Evolutionary conservation across 148 eudicot genomes (phyloP).

Genomic region (Rheum nobile): DNA sequence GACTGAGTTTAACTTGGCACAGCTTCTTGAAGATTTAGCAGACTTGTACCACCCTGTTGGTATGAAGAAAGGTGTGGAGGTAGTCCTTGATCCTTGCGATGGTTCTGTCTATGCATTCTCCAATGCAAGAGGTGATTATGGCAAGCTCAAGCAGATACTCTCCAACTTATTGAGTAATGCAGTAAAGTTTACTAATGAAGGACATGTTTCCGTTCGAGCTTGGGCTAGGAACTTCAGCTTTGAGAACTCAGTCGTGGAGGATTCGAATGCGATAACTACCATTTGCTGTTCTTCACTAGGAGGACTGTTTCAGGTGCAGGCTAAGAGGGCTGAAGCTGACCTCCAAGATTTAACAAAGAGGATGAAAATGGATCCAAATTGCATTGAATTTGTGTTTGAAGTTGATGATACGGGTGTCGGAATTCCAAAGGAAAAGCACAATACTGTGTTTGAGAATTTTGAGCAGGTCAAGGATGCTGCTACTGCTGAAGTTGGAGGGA

Average conservation of each 20-base stretch:
- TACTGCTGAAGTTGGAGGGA: slow-evolving; percentile 47
- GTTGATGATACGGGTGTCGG: slow-evolving; percentile 83
- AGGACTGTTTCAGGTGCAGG: background rate
- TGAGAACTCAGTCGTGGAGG: background rate
- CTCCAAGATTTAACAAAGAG: slow-evolving; percentile 3
- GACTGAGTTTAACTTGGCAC: slow-evolving; percentile 42
- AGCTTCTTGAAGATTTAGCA: slow-evolving; percentile 53
- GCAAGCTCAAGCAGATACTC: slow-evolving; percentile 59
- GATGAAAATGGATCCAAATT: slow-evolving; percentile 23
- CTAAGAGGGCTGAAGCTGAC: slow-evolving; percentile 16
- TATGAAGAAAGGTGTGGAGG: slow-evolving; percentile 64
- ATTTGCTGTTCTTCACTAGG: background rate
- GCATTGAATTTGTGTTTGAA: slow-evolving; percentile 61
- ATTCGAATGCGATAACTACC: slow-evolving; percentile 9
- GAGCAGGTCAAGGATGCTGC: slow-evolving; percentile 61
- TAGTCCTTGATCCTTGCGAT: slow-evolving; percentile 60
- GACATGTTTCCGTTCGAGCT: slow-evolving; percentile 51
- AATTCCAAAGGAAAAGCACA: slow-evolving; percentile 62
- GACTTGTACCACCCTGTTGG: slow-evolving; percentile 62
- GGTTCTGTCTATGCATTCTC: slow-evolving; percentile 33
- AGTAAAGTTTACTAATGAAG: slow-evolving; percentile 63
- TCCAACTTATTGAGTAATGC: slow-evolving; percentile 74
- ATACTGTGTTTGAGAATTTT: slow-evolving; percentile 61
- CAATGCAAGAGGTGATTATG: slow-evolving; percentile 53
- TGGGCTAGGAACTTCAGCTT: slow-evolving; percentile 33